Evolutionary conservation across 1,139 yeast species (phyloP).

Genomic region (Tardiomyces blankii): DNA sequence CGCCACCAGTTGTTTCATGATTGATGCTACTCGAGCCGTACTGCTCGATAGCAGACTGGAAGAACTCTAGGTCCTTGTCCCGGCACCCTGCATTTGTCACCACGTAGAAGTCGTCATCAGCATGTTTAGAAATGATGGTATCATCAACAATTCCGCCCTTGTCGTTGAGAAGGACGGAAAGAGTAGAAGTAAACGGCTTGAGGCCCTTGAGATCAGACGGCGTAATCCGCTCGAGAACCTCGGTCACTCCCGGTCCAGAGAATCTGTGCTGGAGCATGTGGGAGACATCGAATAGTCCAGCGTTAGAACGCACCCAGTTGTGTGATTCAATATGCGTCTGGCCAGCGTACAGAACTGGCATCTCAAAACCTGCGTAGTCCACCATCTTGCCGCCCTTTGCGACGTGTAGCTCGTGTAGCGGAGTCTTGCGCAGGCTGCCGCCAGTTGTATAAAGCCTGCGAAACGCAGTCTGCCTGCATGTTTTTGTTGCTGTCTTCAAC

Average conservation of each 20-base stretch:
- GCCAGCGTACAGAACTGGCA: conserved; percentile 82
- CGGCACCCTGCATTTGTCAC: conserved; percentile 98
- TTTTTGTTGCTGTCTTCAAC: too few relatives aligned
- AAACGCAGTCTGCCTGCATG: too few relatives aligned
- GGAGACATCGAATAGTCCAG: conserved; percentile 91
- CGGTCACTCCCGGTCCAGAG: conserved; percentile 56
- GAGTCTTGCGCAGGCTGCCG: conserved; percentile 39
- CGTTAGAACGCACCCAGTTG: conserved; percentile 80
- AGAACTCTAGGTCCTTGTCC: conserved; percentile 61
- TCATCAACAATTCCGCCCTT: conserved; percentile 81
- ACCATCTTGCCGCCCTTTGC: conserved; percentile 82
- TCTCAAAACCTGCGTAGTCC: conserved; percentile 86
- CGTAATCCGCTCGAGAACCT: conserved; percentile 64
- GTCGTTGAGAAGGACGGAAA: conserved; percentile 66
- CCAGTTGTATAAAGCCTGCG: too few relatives aligned
- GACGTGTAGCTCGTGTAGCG: conserved; percentile 71
- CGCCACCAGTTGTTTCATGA: conserved; percentile 61
- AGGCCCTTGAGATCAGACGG: conserved; percentile 68
- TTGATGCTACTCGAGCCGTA: conserved; percentile 20
- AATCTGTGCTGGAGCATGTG: conserved; percentile 91
- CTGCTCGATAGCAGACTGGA: conserved; percentile 39
- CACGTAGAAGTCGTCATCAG: conserved; percentile 65
- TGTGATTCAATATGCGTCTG: conserved; percentile 90
- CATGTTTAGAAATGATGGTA: conserved; percentile 79
- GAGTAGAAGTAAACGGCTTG: conserved; percentile 49